These are phyloP conservation scores for Aureobasidium lini DNA, from an alignment of 2,329 filamentous ascomycete genomes.

Conservation along the genomic window DNA sequence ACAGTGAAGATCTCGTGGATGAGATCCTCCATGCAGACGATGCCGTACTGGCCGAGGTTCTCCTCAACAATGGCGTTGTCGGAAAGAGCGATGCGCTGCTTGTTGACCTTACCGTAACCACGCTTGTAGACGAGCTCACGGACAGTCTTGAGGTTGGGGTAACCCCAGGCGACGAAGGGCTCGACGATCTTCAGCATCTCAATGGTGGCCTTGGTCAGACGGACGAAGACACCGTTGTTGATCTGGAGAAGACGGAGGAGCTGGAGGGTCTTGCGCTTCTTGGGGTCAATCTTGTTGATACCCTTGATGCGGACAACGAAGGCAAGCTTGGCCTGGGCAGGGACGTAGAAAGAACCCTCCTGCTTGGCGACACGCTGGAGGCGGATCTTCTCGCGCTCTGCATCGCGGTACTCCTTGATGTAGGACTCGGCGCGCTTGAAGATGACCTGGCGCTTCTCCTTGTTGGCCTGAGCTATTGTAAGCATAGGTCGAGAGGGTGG, in stretches of 20 bases:
- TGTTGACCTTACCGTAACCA: conserved; percentile 90
- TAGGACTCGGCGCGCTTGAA: conserved; percentile 99
- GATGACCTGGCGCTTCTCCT: conserved; percentile 97
- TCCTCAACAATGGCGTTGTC: conserved; percentile 98
- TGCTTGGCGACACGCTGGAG: conserved; percentile 83
- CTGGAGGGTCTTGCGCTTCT: conserved; percentile 99
- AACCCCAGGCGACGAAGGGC: conserved; percentile 98
- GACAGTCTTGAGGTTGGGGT: conserved; percentile 98
- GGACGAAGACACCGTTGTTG: conserved; percentile 99
- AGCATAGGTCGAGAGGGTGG: conserved; percentile 20
- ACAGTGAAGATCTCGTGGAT: conserved; percentile 99
- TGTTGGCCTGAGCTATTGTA: conserved; percentile 65
- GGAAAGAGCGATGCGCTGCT: conserved; percentile 92
- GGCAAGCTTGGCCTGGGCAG: conserved; percentile 90
- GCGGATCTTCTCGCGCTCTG: conserved; percentile 97
- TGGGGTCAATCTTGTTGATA: conserved; percentile 99
- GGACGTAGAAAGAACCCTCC: conserved; percentile 88
- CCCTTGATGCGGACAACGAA: conserved; percentile 99
- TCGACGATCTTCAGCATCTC: conserved; percentile 98
- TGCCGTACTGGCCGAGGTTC: conserved; percentile 94
- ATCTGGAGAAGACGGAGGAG: conserved; percentile 99
- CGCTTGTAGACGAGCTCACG: conserved; percentile 99
- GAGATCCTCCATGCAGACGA: conserved; percentile 98
- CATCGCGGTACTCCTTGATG: conserved; percentile 98
- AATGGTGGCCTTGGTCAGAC: conserved; percentile 91